A percentile compares a stretch with the other conserved stretches of the same genome.
These are phyloP conservation scores for Sordaria brevicollis DNA, from an alignment of 495 filamentous ascomycete genomes.

Conservation along the genomic window DNA sequence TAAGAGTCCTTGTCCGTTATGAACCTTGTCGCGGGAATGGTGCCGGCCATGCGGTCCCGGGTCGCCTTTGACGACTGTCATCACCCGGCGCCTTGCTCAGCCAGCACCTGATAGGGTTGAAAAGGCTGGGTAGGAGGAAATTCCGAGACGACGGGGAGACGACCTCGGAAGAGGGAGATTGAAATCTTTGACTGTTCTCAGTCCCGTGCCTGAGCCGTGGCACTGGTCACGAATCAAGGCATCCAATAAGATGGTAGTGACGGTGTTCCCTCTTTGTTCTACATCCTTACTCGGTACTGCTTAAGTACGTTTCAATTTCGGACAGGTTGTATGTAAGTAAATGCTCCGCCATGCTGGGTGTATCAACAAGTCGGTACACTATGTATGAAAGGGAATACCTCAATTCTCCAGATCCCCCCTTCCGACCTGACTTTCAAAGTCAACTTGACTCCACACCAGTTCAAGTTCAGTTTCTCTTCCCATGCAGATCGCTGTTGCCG, in stretches of 20 bases:
- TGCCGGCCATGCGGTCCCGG: not conserved
- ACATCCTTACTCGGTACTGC: not conserved
- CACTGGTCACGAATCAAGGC: not conserved
- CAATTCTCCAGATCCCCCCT: not conserved
- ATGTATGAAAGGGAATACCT: not conserved
- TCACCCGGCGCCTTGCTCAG: not conserved
- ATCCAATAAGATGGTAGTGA: not conserved
- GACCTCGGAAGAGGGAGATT: not conserved
- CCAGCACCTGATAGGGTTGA: not conserved
- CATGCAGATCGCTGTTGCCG: not conserved
- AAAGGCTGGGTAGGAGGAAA: not conserved
- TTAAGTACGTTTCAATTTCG: not conserved
- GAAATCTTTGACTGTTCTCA: not conserved
- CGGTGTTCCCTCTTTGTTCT: not conserved
- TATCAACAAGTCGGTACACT: not conserved
- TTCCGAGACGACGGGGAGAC: not conserved
- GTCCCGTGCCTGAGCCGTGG: not conserved
- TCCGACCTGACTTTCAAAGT: not conserved
- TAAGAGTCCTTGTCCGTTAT: not conserved
- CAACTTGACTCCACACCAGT: not conserved
- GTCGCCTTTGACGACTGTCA: not conserved
- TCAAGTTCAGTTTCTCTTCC: not conserved
- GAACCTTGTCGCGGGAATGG: not conserved
- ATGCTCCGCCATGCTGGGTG: not conserved
- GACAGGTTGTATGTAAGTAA: not conserved